Conservation (phyloP, 2,329 filamentous ascomycete species). For the Penicillium concentricum region DNA sequence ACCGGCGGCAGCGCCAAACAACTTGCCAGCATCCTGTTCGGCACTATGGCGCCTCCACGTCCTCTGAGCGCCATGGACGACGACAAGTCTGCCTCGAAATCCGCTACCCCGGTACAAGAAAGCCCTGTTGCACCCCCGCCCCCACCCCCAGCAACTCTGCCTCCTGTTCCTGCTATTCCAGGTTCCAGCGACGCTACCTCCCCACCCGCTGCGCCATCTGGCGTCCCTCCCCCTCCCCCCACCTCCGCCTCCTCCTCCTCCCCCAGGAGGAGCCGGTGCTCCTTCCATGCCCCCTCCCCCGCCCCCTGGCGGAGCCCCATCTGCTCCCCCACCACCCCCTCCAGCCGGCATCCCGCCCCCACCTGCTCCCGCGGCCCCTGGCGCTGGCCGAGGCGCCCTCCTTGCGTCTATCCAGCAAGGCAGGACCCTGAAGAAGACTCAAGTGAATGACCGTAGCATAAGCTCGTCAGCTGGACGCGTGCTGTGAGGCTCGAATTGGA, state of each 20-base stretch:
- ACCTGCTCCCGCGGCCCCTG: slow-evolving; percentile 51
- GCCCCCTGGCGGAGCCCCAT: slow-evolving; percentile 30
- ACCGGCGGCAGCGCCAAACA: slow-evolving; percentile 84
- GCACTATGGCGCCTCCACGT: slow-evolving; percentile 91
- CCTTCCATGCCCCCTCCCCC: slow-evolving; percentile 50
- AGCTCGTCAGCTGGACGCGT: slow-evolving; percentile 76
- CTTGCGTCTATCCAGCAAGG: slow-evolving; percentile 82
- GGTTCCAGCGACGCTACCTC: slow-evolving; percentile 27
- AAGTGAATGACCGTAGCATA: slow-evolving; percentile 81
- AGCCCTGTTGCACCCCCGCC: slow-evolving; percentile 40
- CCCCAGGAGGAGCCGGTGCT: slow-evolving; percentile 33
- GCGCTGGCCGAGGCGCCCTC: slow-evolving; percentile 57
- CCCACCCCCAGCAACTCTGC: slow-evolving; percentile 49
- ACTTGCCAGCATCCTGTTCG: slow-evolving; percentile 90
- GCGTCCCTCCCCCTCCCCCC: slow-evolving; percentile 36
- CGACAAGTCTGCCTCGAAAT: slow-evolving; percentile 58
- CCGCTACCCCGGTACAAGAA: slow-evolving; percentile 46
- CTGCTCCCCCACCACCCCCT: slow-evolving; percentile 32
- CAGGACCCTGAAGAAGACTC: slow-evolving; percentile 76
- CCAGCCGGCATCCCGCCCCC: slow-evolving; percentile 43
- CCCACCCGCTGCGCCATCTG: slow-evolving; percentile 27
- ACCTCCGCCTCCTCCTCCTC: slow-evolving; percentile 39
- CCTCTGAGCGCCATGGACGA: slow-evolving; percentile 76
- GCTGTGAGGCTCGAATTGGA: slow-evolving; percentile 32
- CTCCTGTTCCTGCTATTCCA: slow-evolving; percentile 30